Evolutionary conservation across 2,329 filamentous ascomycete genomes (phyloP), one percentile per base, ranked within the genome.

Genomic region (Hypoxylon sp.): DNA sequence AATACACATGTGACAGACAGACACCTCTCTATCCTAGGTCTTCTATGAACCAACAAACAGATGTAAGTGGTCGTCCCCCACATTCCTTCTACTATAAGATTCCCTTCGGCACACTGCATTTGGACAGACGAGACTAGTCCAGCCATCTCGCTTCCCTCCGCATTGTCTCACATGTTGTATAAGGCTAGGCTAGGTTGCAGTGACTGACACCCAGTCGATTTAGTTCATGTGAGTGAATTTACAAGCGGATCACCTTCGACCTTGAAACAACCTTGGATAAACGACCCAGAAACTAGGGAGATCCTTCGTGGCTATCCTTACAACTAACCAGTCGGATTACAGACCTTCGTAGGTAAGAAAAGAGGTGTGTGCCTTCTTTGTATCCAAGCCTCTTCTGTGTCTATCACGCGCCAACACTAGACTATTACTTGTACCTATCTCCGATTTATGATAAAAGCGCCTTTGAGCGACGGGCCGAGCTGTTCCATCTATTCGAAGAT

Each of bases 161-260:
- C 60, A 63, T 17, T 56, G 31, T 65, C 61, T 51, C 47, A 5
- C 42, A 24, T 24, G 35, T 48, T 22, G 59, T 55, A 47, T 52
- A 52, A 54, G 35, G 17, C 33, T 59, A 56, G 24, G 31, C 46
- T 63, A 58, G 11, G 62, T 63, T 61, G 47, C 58, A 63, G 54
- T 37, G 22, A 56, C 61, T 65, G 44, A 68, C 39, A 63, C 65
- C 64, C 37, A 37, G 46, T 54, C 54, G 13, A 57, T 52, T 51
- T 53, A 58, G 62, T 39, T 62, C 54, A 46, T 61, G 65, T 63
- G 68, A 70, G 68, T 65, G 60, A 65, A 55, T 67, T 52, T 55
- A 47, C 56, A 50, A 55, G 37, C 57, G 53, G 56, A 22, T 35
- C 53, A 17, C 52, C 35, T 55, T 54, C 22, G 48, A 61, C 46